Conservation (phyloP, 257 asterid genomes). For the Ophiorrhiza pumila region DNA sequence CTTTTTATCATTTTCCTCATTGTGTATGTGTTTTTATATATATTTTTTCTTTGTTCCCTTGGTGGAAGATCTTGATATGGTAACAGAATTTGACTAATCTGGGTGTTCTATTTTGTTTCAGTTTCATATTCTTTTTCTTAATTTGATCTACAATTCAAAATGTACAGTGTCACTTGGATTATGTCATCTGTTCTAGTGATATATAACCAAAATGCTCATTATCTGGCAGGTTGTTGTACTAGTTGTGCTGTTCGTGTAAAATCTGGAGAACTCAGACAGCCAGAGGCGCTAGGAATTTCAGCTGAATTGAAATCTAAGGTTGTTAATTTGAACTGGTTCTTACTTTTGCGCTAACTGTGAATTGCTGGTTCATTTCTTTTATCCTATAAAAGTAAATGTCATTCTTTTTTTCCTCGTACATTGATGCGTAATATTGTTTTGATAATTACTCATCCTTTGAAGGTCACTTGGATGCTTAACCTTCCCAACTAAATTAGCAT, state of each 20-base stretch:
- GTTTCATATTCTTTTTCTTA: background rate
- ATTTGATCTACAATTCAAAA: background rate
- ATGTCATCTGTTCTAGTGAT: background rate
- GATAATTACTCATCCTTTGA: background rate
- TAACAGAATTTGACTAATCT: too few species aligned
- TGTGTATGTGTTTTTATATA: background rate
- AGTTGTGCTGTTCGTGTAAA: constrained; percentile 95
- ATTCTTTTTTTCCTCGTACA: background rate
- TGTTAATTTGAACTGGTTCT: constrained; percentile 2
- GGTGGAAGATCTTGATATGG: background rate
- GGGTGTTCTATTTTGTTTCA: background rate
- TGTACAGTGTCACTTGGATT: background rate
- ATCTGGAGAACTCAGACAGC: constrained; percentile 89
- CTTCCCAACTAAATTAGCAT: background rate
- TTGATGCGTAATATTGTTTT: background rate
- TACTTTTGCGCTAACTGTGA: background rate
- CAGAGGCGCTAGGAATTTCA: constrained; percentile 94
- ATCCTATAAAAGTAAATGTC: too few species aligned
- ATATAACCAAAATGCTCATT: constrained; percentile 9
- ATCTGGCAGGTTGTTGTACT: constrained; percentile 82
- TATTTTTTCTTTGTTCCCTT: background rate
- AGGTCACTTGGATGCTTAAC: background rate
- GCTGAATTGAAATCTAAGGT: constrained; percentile 78
- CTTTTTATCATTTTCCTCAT: background rate
- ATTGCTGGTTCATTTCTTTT: background rate